Percentiles rank a stretch among this genome's conserved stretches.
Conservation (phyloP, 345 rosid species). For the Gossypioides kirkii region DNA sequence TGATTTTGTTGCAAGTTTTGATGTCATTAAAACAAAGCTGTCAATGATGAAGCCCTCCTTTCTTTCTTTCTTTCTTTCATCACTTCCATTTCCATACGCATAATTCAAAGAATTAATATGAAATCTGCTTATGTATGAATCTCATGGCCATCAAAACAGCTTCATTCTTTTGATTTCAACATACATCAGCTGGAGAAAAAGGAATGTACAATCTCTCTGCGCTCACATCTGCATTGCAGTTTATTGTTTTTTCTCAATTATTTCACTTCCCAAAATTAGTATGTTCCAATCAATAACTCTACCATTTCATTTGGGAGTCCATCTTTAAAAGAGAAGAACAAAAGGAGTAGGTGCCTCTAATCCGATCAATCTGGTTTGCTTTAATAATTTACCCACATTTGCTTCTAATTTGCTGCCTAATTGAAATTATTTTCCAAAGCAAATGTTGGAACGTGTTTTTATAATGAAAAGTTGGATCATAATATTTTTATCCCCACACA, state of each 20-base stretch:
- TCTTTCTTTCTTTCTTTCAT: background rate
- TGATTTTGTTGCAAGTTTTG: slow-evolving; percentile 27
- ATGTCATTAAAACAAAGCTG: slow-evolving; percentile 18
- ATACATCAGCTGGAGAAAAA: background rate
- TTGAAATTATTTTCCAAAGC: background rate
- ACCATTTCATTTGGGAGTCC: no score
- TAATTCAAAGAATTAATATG: background rate
- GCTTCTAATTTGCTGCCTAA: no score
- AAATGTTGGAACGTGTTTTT: no score
- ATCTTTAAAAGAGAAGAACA: no score
- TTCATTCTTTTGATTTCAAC: background rate
- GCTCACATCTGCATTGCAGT: background rate
- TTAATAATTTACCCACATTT: no score
- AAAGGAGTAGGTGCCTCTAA: no score
- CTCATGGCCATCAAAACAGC: background rate
- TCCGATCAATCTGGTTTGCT: no score
- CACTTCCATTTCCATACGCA: slow-evolving; percentile 4
- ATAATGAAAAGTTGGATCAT: no score
- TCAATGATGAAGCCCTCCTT: slow-evolving; percentile 14
- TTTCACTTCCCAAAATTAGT: background rate
- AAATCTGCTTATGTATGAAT: slow-evolving; percentile 6
- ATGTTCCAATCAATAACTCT: background rate
- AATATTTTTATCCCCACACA: no score
- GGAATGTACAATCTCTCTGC: background rate
- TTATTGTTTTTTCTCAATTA: background rate